These are phyloP conservation scores for Solanum hybrid DNA, from an alignment of 305 asterid genomes.

Conservation along the genomic window DNA sequence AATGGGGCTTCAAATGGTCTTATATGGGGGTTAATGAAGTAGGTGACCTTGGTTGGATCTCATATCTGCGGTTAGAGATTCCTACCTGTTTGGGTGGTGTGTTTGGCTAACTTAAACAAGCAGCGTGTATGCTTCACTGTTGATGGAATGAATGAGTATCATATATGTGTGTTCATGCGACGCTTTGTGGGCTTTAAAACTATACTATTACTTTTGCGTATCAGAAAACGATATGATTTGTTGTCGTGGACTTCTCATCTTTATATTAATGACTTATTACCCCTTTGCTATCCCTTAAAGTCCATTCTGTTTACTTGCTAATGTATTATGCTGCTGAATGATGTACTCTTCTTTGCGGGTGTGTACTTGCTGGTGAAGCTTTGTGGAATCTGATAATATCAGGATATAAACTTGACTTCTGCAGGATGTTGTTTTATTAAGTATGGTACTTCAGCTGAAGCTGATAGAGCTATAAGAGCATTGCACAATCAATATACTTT, in stretches of 20 bases:
- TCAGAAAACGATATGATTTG: neutral
- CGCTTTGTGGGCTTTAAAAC: neutral
- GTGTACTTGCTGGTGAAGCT: constrained; percentile 14
- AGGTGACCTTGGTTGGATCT: neutral
- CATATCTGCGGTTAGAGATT: neutral
- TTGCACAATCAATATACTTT: constrained; percentile 77
- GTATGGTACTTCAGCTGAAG: constrained; percentile 84
- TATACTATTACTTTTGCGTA: neutral
- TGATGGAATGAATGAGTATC: neutral
- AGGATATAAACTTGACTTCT: constrained; percentile 34
- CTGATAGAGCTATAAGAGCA: constrained; percentile 87
- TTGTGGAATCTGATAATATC: constrained; percentile 28
- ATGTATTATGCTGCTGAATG: constrained; percentile 6
- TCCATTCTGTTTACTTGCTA: neutral
- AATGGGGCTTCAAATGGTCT: neutral
- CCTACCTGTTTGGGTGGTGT: neutral
- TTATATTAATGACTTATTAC: neutral
- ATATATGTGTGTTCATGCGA: neutral
- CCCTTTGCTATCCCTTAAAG: neutral
- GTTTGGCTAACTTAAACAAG: neutral
- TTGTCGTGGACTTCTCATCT: neutral
- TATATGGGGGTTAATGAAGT: neutral
- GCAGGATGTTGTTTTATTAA: constrained; percentile 99
- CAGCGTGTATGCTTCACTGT: neutral
- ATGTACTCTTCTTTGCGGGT: constrained; percentile 4